Evolutionary conservation across 371 early-diverging fungal species (phyloP).

Genomic region (Vairimorpha apis): DNA sequence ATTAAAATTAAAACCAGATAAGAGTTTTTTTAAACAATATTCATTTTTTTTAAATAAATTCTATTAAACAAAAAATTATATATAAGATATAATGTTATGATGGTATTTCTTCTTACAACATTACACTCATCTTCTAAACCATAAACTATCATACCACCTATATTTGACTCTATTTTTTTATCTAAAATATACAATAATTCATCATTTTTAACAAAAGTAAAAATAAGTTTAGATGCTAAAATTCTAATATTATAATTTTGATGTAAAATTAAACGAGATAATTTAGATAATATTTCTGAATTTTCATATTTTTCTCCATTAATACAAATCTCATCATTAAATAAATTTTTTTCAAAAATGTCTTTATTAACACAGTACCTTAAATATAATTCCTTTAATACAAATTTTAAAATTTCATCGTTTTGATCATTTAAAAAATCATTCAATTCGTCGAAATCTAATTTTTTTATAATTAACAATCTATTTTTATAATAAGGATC

Average conservation of each 20-base stretch:
- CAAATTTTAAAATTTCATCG: not conserved
- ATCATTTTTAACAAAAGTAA: slow-evolving; percentile 6
- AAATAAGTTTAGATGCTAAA: slow-evolving; percentile 23
- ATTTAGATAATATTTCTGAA: not conserved
- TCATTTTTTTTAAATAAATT: too few relatives aligned
- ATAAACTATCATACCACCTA: slow-evolving; percentile 41
- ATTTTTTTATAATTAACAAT: not conserved
- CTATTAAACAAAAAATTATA: too few relatives aligned
- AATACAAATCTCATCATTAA: too few relatives aligned
- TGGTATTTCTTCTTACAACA: slow-evolving; percentile 32
- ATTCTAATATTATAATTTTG: slow-evolving; percentile 25
- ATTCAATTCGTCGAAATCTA: not conserved
- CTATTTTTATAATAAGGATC: slow-evolving; percentile 7
- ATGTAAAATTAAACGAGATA: slow-evolving; percentile 16
- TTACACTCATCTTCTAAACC: slow-evolving; percentile 51
- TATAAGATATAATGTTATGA: slow-evolving; percentile 24
- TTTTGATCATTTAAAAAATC: not conserved
- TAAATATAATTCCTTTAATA: not conserved
- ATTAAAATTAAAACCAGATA: too few relatives aligned
- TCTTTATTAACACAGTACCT: not conserved
- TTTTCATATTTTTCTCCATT: not conserved
- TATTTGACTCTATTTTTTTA: slow-evolving; percentile 24
- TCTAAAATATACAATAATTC: slow-evolving; percentile 1
- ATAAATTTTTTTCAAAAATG: too few relatives aligned
- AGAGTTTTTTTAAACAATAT: too few relatives aligned